Base-by-base conservation (phyloP, 129 eudicot genomes). In the Lactuca sativa region DNA sequence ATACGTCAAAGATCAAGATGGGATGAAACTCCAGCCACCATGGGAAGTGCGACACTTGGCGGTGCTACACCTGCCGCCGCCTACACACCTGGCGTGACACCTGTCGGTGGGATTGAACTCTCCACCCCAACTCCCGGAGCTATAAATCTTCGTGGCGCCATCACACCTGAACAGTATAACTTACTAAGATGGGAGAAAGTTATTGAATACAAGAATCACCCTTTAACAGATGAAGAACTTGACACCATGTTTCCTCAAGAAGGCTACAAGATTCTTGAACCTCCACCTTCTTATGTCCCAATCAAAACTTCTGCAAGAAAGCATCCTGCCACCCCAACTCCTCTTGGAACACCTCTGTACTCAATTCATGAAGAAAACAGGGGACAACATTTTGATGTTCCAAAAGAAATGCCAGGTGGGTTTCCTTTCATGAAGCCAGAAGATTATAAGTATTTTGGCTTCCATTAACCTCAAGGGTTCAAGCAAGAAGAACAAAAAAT, bases 21-120 rank as follows among this genome's bases (percentile, higher is more conserved):
- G 98, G 98, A 93, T 14, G 98, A 93, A 81, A 93, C 97, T 15
- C 98, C 98, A 7, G 97, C 97, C 1, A 81, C 97, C 51, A 90
- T 93, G 97, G 97, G 90, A 5, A 90, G 98, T 80, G 98, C 88
- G 4, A 93, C 98, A 11, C 98, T 97, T 0, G 82, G 81, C 14
- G 93, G 87, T 63, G 92, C 92, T 15, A 89, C 98, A 0, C 96
- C 98, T 13, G 82, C 88, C 66, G 97, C 86, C 37, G 92, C 85
- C 5, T 88, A 82, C 69, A 93, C 98, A 10, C 97, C 98, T 47
- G 97, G 97, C 62, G 95, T 85, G 56, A 93, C 98, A 47, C 98
- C 98, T 51, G 80, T 85, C 53, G 98, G 98, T 38, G 98, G 88
- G 54, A 82, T 76, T 11, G 98, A 90, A n/a, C 85, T 89, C 33